Base-by-base conservation (phyloP, 106 monocot species). In the Vanilla planifolia region DNA sequence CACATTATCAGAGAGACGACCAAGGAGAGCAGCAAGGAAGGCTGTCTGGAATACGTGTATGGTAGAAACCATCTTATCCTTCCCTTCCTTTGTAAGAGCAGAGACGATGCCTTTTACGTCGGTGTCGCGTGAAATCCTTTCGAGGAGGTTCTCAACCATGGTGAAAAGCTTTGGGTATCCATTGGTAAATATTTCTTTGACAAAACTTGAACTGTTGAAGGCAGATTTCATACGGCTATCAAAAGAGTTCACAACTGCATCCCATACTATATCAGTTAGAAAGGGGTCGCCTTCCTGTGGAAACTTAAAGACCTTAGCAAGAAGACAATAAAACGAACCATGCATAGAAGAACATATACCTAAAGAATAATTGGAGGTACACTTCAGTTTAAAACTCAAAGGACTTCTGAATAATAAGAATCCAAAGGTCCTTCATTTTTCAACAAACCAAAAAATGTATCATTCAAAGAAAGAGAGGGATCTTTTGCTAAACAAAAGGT, bases 161-260 rank as follows among this genome's bases (percentile, higher is more conserved):
- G 92, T 77, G 36, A 85, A 88, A 33, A 98, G 77, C 51, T 88
- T 91, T n/a, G 98, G 98, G 36, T 88, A 98, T 6, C 92, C 98
- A 48, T 73, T 52, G n/a, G 98, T 98, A 39, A 98, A 81, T 34
- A 73, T 67, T 71, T 98, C 92, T 59, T 92, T 91, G 28, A 92
- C 92, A 66, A 98, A 96, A 32, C 98, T 92, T 48, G 98, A 98
- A 2, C 84, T 77, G 30, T 85, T 85, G 28, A 82, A 92, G 22
- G 85, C 73, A 50, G 87, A 92, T 55, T 92, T 92, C 92, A 98
- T 81, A 63, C 92, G 98, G 45, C 42, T 82, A 25, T 88, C 77
- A 61, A 98, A 98, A 25, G 91, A 74, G 60, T 85, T 92, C 7
- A 84, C 75, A 32, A 98, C 43, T 2, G 98, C 92, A 37, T 91